phyloP scores from a whole-genome alignment of 202 grass and related monocot species.

The Zizania palustris region DNA sequence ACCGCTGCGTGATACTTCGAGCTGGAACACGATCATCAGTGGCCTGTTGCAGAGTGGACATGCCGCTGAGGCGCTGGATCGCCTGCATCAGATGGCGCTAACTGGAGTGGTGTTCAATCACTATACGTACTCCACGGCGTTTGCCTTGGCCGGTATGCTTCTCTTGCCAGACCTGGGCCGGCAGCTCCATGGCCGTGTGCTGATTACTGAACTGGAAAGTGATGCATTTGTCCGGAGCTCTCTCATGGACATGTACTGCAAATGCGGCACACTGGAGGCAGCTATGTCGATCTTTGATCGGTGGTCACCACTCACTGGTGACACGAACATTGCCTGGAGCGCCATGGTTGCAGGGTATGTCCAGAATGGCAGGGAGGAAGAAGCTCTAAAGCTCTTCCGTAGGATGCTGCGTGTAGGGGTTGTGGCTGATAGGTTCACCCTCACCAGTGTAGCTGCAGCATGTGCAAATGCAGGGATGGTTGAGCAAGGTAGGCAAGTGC shows the following conservation, averaged over 20 bases:
- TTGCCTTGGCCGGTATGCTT: conserved; percentile 58
- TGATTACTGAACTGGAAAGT: conserved; percentile 38
- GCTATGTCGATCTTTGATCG: conserved; percentile 48
- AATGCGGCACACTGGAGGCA: conserved; percentile 48
- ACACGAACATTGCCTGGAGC: conserved; percentile 57
- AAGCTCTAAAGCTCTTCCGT: conserved; percentile 54
- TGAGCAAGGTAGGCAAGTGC: conserved; percentile 69
- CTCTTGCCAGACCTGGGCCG: conserved; percentile 47
- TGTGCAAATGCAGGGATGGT: conserved; percentile 71
- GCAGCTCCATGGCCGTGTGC: conserved; percentile 58
- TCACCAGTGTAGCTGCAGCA: conserved; percentile 61
- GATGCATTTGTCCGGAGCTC: conserved; percentile 55
- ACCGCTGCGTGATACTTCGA: conserved; percentile 42
- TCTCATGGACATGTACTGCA: conserved; percentile 85
- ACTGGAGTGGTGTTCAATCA: conserved; percentile 47
- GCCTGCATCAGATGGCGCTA: conserved; percentile 46
- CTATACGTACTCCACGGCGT: conserved; percentile 60
- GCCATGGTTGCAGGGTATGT: conserved; percentile 56
- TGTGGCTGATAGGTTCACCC: conserved; percentile 49
- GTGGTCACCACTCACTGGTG: conserved; percentile 17
- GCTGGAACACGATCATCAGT: conserved; percentile 70
- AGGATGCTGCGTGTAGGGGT: conserved; percentile 58
- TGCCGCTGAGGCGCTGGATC: conserved; percentile 34
- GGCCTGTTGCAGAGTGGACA: conserved; percentile 48
- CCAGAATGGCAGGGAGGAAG: conserved; percentile 62